These are phyloP conservation scores for Thermomyces lanuginosus DNA, from an alignment of 2,329 filamentous ascomycete species.

Conservation along the genomic window DNA sequence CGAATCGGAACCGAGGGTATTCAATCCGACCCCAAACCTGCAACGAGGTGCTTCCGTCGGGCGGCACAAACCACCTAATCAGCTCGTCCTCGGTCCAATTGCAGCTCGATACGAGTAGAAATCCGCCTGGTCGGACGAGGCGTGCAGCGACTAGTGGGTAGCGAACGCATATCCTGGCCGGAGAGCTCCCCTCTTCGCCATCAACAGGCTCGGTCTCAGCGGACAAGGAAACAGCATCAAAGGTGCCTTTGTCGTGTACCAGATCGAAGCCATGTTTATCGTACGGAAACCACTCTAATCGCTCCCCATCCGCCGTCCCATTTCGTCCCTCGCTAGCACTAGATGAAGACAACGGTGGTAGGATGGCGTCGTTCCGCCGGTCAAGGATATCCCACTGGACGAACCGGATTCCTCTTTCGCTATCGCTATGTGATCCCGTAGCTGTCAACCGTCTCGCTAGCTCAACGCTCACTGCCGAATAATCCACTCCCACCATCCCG, in stretches of 20 bases:
- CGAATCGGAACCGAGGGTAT: conserved; percentile 54
- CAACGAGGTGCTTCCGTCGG: conserved; percentile 30
- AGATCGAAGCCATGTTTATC: conserved; percentile 56
- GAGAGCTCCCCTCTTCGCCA: not conserved
- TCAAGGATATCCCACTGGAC: conserved; percentile 49
- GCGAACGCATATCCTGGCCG: conserved; percentile 47
- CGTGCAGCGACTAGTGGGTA: conserved; percentile 54
- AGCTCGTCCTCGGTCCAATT: conserved; percentile 95
- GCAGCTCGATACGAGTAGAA: conserved; percentile 81
- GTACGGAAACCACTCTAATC: conserved; percentile 24
- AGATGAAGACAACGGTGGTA: conserved; percentile 1
- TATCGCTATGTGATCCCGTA: not conserved
- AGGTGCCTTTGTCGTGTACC: conserved; percentile 94
- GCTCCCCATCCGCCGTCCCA: conserved; percentile 3
- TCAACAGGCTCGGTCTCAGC: conserved; percentile 13
- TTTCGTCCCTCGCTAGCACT: not conserved
- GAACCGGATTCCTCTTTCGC: conserved; percentile 27
- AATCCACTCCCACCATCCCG: conserved; percentile 82
- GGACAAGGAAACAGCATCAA: conserved; percentile 75
- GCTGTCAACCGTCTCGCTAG: conserved; percentile 48
- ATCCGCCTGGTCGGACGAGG: conserved; percentile 53
- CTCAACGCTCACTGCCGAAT: conserved; percentile 56
- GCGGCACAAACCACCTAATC: conserved; percentile 53
- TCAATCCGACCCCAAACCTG: conserved; percentile 51
- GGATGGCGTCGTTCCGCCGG: conserved; percentile 10